Percentiles rank a stretch among this genome's conserved stretches.
Conservation (phyloP, 2,329 filamentous ascomycete genomes). For the Cercospora beticola region DNA sequence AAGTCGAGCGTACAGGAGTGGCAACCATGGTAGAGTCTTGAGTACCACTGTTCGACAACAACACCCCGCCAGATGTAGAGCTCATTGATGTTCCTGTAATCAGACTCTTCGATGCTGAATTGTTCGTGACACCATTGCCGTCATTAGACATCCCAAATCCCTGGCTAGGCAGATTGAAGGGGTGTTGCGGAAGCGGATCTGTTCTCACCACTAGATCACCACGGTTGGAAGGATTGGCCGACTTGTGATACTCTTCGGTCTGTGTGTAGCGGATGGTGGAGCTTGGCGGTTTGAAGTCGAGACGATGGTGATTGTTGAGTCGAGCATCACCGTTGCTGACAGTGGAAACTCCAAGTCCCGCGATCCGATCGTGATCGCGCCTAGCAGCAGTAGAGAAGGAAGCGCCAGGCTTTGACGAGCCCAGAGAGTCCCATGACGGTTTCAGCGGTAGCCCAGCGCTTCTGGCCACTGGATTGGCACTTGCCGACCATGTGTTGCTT, state of each 20-base stretch:
- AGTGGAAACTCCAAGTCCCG: background rate
- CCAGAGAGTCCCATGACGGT: slow-evolving; percentile 19
- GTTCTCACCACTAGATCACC: slow-evolving; percentile 5
- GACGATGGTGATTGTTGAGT: slow-evolving; percentile 1
- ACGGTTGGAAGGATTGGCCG: background rate
- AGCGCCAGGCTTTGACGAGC: background rate
- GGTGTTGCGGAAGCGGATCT: slow-evolving; percentile 16
- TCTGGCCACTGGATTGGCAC: background rate
- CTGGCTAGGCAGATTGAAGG: background rate
- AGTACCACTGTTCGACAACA: background rate
- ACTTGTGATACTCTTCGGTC: slow-evolving; percentile 22
- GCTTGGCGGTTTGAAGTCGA: slow-evolving; percentile 3
- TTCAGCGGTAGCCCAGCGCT: slow-evolving; percentile 21
- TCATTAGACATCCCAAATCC: background rate
- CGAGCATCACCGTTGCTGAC: background rate
- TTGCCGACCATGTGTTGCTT: slow-evolving; percentile 20
- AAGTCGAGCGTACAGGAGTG: background rate
- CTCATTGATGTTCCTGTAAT: background rate
- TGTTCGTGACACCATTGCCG: background rate
- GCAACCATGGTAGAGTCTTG: slow-evolving; percentile 2
- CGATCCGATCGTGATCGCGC: background rate
- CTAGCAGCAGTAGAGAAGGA: background rate
- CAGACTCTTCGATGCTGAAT: background rate
- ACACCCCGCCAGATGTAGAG: background rate
- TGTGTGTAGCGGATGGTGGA: slow-evolving; percentile 16